These are phyloP conservation scores for Agaricus sinodeliciosus DNA, from an alignment of 768 basidiomycete genomes.

Conservation along the genomic window DNA sequence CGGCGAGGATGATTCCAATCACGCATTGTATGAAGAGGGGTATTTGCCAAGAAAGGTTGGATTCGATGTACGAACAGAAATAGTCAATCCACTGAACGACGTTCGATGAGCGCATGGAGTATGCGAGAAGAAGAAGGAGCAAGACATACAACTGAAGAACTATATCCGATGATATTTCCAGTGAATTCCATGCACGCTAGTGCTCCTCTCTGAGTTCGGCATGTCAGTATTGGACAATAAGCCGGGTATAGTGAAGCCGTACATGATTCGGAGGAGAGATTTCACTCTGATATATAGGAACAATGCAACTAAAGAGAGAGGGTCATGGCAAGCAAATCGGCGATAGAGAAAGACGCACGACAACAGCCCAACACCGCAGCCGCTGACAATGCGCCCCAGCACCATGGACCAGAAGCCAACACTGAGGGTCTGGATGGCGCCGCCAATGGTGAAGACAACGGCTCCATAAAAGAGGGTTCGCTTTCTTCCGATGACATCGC, in stretches of 20 bases:
- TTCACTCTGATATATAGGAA: conserved; percentile 93
- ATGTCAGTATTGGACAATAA: not conserved
- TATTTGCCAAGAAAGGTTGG: conserved; percentile 85
- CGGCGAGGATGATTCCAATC: conserved; percentile 74
- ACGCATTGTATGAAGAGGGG: conserved; percentile 86
- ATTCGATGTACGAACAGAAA: conserved; percentile 83
- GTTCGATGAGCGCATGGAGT: conserved; percentile 1
- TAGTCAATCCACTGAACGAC: conserved; percentile 81
- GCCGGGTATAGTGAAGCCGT: conserved; percentile 15
- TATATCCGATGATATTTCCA: conserved; percentile 87
- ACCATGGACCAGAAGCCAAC: conserved; percentile 77
- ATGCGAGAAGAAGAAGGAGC: not conserved
- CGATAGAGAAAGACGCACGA: conserved; percentile 46
- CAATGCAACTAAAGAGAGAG: conserved; percentile 64
- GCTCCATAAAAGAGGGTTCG: conserved; percentile 83
- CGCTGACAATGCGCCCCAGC: conserved; percentile 73
- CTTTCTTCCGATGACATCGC: conserved; percentile 80
- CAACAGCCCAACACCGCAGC: conserved; percentile 86
- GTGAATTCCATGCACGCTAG: conserved; percentile 96
- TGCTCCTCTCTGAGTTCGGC: conserved; percentile 60
- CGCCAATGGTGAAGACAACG: conserved; percentile 78
- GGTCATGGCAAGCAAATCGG: not conserved
- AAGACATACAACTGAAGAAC: conserved; percentile 72
- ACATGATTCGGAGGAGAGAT: conserved; percentile 91
- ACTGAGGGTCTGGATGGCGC: conserved; percentile 80